Evolutionary conservation across 176 grass and related monocot genomes (phyloP).

Genomic region (Secale cereale): DNA sequence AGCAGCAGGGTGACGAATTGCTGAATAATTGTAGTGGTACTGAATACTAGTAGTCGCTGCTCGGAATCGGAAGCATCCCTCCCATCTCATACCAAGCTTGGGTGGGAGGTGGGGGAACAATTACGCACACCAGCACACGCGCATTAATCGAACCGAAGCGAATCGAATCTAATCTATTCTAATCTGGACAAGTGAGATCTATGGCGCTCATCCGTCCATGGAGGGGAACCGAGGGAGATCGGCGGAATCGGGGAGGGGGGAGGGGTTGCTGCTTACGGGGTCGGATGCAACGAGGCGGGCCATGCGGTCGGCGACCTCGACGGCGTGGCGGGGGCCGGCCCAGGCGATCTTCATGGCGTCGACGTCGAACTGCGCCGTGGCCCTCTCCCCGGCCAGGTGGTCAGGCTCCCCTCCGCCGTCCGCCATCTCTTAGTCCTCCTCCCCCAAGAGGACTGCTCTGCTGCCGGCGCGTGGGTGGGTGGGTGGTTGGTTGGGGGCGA

Average conservation of each 20-base stretch:
- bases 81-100: too few relatives aligned
- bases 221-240: not conserved
- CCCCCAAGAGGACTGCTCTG: too few relatives aligned
- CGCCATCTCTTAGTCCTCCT: too few relatives aligned
- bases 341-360: conserved; percentile 89
- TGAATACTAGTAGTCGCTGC: too few relatives aligned
- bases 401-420: conserved; percentile 39
- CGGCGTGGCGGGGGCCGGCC: conserved; percentile 84
- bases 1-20: too few relatives aligned
- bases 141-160: too few relatives aligned
- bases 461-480: too few relatives aligned
- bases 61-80: too few relatives aligned
- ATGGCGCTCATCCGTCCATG: too few relatives aligned
- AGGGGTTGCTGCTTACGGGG: conserved; percentile 35
- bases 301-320: conserved; percentile 83
- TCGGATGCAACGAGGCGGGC: conserved; percentile 82
- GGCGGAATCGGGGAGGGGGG: not conserved
- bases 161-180: not conserved
- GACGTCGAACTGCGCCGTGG: conserved; percentile 64
- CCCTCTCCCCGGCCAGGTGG: conserved; percentile 69
- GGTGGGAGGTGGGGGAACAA: not conserved
- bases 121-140: not conserved
- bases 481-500: too few relatives aligned
- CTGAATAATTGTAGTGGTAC: too few relatives aligned
- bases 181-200: not conserved